Percentiles rank a stretch among this genome's conserved stretches.
phyloP scores from a whole-genome alignment of 345 rosid genomes.

The Dipteronia sinensis region DNA sequence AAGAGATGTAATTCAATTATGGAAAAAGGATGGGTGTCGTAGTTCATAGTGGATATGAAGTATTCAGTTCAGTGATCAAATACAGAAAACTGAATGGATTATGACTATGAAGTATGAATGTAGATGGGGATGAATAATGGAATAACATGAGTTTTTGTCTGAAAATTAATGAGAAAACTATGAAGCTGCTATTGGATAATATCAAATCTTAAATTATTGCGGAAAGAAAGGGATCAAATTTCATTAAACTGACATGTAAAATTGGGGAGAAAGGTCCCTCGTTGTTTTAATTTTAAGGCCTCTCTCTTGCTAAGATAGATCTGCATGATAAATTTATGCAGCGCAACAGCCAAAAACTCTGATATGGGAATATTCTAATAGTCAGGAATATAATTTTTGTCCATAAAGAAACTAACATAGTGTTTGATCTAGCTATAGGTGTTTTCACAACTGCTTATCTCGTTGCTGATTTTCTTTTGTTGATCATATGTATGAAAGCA shows the following conservation, averaged over 20 bases:
- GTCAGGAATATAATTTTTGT: not conserved
- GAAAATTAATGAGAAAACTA: not conserved
- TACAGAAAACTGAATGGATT: not conserved
- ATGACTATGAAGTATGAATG: not conserved
- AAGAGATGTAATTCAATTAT: not conserved
- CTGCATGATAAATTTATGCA: not conserved
- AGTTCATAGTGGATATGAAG: not conserved
- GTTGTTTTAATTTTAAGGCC: not conserved
- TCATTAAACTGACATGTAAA: not conserved
- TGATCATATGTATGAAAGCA: not conserved
- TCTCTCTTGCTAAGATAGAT: not conserved
- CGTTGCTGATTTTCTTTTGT: not conserved
- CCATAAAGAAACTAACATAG: not conserved
- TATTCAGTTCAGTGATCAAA: not conserved
- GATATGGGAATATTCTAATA: not conserved
- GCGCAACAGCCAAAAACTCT: not conserved
- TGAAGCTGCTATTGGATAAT: not conserved
- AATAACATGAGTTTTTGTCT: not conserved
- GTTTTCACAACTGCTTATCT: not conserved
- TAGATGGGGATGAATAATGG: slow-evolving; percentile 10
- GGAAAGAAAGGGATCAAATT: not conserved
- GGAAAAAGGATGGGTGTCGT: too few species aligned
- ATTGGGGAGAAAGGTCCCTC: not conserved
- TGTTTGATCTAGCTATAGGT: not conserved
- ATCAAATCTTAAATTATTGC: not conserved